Evolutionary conservation across 2,329 filamentous ascomycete genomes (phyloP).

Genomic region (Aspergillus fructus): DNA sequence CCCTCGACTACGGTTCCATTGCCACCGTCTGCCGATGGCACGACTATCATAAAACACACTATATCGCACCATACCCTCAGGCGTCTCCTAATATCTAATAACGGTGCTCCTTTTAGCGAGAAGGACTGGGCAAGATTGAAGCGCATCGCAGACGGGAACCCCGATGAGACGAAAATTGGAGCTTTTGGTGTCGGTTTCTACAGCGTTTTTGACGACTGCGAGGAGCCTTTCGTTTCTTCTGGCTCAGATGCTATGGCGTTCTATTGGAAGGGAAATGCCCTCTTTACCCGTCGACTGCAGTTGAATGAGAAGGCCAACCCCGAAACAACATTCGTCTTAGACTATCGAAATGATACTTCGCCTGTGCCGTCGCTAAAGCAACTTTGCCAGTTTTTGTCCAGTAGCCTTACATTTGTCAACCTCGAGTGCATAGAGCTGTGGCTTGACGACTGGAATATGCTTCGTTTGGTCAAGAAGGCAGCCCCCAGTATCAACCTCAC

Average conservation of each 20-base stretch:
- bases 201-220: slow-evolving; percentile 96
- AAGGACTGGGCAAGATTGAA: slow-evolving; percentile 94
- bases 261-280: slow-evolving; percentile 98
- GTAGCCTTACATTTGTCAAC: slow-evolving; percentile 92
- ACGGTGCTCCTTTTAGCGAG: slow-evolving; percentile 81
- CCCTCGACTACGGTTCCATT: slow-evolving; percentile 76
- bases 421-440: slow-evolving; percentile 84
- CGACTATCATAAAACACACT: slow-evolving; percentile 76
- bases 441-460: slow-evolving; percentile 81
- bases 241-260: slow-evolving; percentile 94
- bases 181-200: slow-evolving; percentile 99
- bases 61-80: slow-evolving; percentile 82
- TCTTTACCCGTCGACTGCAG: slow-evolving; percentile 85
- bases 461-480: slow-evolving; percentile 78
- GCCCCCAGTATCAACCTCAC: slow-evolving; percentile 72
- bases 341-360: slow-evolving; percentile 86
- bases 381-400: slow-evolving; percentile 87
- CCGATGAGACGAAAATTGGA: slow-evolving; percentile 97
- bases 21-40: slow-evolving; percentile 64
- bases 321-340: slow-evolving; percentile 89
- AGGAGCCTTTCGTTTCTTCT: slow-evolving; percentile 94
- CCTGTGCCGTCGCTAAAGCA: slow-evolving; percentile 83
- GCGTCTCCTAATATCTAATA: slow-evolving; percentile 86
- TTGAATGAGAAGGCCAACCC: slow-evolving; percentile 64
- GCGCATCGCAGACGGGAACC: slow-evolving; percentile 97